Evolutionary conservation across 2,329 filamentous ascomycete species (phyloP), one percentile per base, ranked within the genome.

Genomic region (Sclerotinia nivalis): DNA sequence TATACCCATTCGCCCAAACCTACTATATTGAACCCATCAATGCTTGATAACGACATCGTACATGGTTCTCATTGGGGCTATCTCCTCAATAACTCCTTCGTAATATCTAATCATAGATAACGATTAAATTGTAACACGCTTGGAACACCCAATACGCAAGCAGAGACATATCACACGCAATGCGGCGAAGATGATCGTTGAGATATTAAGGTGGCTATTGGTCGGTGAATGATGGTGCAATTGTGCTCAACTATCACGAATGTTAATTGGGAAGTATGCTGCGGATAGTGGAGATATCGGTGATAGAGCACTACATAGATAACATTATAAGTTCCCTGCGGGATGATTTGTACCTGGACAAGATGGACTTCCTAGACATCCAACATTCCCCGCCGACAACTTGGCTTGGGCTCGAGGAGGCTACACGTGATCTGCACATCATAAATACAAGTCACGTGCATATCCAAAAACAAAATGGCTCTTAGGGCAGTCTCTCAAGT

Each of bases 201-300:
- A 68, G 45, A 50, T 37, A 61, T 31, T 9, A 34, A 15, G 31
- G 47, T 52, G 37, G 31, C 40, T 20, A 69, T 69, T 69, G 68
- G 68, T 69, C n/a, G 34, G 12, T 50, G 37, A 7, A 40, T 58
- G 52, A 69, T 69, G 68, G 61, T 67, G 68, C 62, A 67, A 69
- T 69, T 52, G 52, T 58, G 62, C 15, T 47, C 13, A 47, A 22
- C 25, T 43, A 69, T 67, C 62, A 69, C 68, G 68, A 66, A 67
- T 55, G 37, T 34, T 37, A 12, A 49, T 28, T 47, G 43, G 43
- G 52, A 20, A 34, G 28, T 49, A 12, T 47, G 52, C 40, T 45
- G 37, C 18, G 22, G 54, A 37, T n/a, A 64, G 54, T 60, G 54
- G 65, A 49, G 55, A 60, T 52, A 15, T 52, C 61, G 47, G 61